Base-by-base conservation (phyloP, 768 basidiomycete species). In the Pleurotus sapidus region DNA sequence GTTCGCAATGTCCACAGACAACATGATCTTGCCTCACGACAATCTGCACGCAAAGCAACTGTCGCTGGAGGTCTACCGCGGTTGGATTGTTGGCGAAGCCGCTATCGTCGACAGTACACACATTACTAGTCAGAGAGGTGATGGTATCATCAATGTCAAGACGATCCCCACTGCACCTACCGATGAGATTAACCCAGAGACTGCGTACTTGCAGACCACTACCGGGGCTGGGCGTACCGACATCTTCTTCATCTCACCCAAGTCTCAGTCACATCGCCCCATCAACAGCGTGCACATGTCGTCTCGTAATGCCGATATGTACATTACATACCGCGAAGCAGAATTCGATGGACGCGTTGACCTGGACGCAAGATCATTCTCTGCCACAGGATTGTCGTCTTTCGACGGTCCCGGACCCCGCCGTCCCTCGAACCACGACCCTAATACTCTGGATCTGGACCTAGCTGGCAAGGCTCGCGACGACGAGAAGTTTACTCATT, bases 51-150 rank as follows among this genome's bases (percentile, higher is more conserved):
- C 81, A 4, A 67, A 74, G 37, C 59, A 69, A 12, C 60, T 78
- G 58, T 58, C 64, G n/a, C 67, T 84, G 27, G 80, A 83, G 62
- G 69, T 82, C 3, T 76, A 67, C 61, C 70, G 78, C 42, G 86
- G 84, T 20, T 86, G 81, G 78, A 77, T 86, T 49, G 82, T 83
- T n/a, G 84, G 86, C 23, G 81, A 82, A 51, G 76, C 77, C 42
- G 67, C 78, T n/a, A 68, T 82, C 60, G 71, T 74, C 17, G 68
- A 77, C 27, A 66, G 65, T 56, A 74, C 78, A 3, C 61, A 65
- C 17, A 68, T 86, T 59, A 69, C 63, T 12, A 84, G 81, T 1
- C 80, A 82, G 70, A 74, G 76, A 23, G 81, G 83, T 14, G 74
- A 78, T 59, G 82, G 80, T 14, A 66, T 77, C 37, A 64, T 77